Conservation (phyloP, 768 basidiomycete species). For the Phaffia australis region DNA sequence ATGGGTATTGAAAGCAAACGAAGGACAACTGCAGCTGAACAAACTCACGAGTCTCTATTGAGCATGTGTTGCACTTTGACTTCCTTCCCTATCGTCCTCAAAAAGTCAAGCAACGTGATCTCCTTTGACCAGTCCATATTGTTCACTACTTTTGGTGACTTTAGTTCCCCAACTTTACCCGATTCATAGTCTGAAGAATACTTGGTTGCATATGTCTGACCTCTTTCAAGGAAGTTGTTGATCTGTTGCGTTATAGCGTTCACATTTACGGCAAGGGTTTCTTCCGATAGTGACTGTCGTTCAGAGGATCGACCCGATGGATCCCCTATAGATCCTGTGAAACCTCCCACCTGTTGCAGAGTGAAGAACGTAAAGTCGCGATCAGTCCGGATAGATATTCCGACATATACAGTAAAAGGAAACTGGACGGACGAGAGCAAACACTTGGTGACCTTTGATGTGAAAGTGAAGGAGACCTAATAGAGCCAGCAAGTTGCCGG, state of each 20-base stretch:
- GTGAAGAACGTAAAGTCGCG: background rate
- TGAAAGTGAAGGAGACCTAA: constrained; percentile 81
- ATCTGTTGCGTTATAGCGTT: constrained; percentile 53
- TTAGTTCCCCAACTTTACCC: constrained; percentile 10
- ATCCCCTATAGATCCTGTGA: constrained; percentile 92
- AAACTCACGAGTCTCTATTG: constrained; percentile 66
- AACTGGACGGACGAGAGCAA: constrained; percentile 62
- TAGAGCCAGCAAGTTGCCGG: constrained; percentile 84
- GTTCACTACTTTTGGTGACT: constrained; percentile 46
- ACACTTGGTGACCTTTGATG: constrained; percentile 64
- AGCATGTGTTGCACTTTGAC: constrained; percentile 83
- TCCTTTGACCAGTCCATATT: constrained; percentile 69
- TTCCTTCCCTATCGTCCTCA: constrained; percentile 66
- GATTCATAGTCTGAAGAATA: constrained; percentile 27
- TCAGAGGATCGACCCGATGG: constrained; percentile 82
- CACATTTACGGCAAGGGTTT: constrained; percentile 58
- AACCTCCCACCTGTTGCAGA: constrained; percentile 69
- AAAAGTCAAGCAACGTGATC: constrained; percentile 67
- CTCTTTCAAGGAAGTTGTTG: constrained; percentile 59
- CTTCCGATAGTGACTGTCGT: constrained; percentile 54
- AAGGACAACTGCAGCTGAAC: background rate
- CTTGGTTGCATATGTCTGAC: constrained; percentile 51
- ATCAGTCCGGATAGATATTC: background rate
- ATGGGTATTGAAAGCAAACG: background rate
- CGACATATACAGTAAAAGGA: background rate